A percentile compares a stretch with the other conserved stretches of the same genome.
These are phyloP conservation scores for Quercus tomentella DNA, from an alignment of 331 rosid genomes.

Conservation along the genomic window DNA sequence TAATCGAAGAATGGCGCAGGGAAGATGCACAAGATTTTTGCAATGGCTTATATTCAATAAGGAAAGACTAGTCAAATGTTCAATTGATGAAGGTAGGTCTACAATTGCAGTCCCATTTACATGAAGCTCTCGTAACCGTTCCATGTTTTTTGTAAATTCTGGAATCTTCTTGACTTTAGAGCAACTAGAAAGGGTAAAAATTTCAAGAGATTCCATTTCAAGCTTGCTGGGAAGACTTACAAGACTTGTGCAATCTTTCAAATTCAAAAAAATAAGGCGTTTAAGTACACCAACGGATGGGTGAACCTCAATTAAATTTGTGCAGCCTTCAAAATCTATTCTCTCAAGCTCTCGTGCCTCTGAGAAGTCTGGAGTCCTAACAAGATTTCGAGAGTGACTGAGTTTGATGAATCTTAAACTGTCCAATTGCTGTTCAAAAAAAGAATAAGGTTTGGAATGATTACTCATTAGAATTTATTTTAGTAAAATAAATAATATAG, in stretches of 20 bases:
- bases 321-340: constrained; percentile 18
- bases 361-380: constrained; percentile 42
- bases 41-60: too few relatives aligned
- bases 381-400: neutral
- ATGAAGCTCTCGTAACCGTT: too few relatives aligned
- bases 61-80: too few relatives aligned
- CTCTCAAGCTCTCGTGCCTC: constrained; percentile 28
- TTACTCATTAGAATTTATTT: neutral
- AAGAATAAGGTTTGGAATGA: neutral
- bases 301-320: neutral
- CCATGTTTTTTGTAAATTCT: neutral
- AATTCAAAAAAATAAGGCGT: constrained; percentile 10
- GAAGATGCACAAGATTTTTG: too few relatives aligned
- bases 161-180: constrained; percentile 17
- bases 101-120: too few relatives aligned
- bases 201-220: constrained; percentile 22
- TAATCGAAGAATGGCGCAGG: too few relatives aligned
- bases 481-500: neutral
- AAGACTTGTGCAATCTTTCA: constrained; percentile 27
- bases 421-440: constrained; percentile 8
- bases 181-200: constrained; percentile 17
- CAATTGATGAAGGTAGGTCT: too few relatives aligned
- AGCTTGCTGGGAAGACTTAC: constrained; percentile 17
- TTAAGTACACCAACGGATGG: constrained; percentile 21
- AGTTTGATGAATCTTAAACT: constrained; percentile 24